Conservation (phyloP, 805 yeast species). For the Kockiozyma suomiensis region DNA sequence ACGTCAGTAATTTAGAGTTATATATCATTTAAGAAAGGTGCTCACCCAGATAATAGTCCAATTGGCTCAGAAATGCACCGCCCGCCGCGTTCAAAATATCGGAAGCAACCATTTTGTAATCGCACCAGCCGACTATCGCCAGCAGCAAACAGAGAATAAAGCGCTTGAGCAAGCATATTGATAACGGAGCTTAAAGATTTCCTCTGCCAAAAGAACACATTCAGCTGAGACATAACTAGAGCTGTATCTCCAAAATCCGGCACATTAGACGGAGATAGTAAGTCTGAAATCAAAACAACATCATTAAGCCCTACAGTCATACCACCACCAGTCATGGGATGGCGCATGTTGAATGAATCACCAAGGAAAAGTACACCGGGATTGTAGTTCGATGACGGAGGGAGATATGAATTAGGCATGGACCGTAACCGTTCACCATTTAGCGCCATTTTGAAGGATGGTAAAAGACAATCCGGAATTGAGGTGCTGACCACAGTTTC, state of each 20-base stretch:
- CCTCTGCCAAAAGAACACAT: slow-evolving; percentile 73
- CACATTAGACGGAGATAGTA: slow-evolving; percentile 58
- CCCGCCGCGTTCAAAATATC: slow-evolving; percentile 84
- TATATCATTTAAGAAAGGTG: no score
- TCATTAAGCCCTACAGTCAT: slow-evolving; percentile 97
- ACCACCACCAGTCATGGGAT: slow-evolving; percentile 98
- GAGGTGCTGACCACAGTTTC: slow-evolving; percentile 60
- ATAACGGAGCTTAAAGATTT: slow-evolving; percentile 80
- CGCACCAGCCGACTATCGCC: slow-evolving; percentile 57
- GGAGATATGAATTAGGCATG: slow-evolving; percentile 92
- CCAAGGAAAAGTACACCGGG: slow-evolving; percentile 85
- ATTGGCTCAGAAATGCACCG: slow-evolving; percentile 76
- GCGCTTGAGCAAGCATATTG: slow-evolving; percentile 86
- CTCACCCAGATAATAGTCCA: slow-evolving; percentile 73
- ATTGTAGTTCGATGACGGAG: slow-evolving; percentile 68
- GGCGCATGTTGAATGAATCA: slow-evolving; percentile 96
- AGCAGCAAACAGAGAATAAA: slow-evolving; percentile 89
- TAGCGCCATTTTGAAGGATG: slow-evolving; percentile 71
- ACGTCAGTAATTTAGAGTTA: neutral
- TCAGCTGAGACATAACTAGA: slow-evolving; percentile 57
- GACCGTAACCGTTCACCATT: slow-evolving; percentile 62
- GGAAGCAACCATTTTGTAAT: slow-evolving; percentile 86
- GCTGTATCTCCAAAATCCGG: slow-evolving; percentile 62
- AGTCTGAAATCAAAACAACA: slow-evolving; percentile 65
- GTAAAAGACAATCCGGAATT: slow-evolving; percentile 64